These are phyloP conservation scores for Xylaria bambusicola DNA, from an alignment of 495 filamentous ascomycete species.

Conservation along the genomic window DNA sequence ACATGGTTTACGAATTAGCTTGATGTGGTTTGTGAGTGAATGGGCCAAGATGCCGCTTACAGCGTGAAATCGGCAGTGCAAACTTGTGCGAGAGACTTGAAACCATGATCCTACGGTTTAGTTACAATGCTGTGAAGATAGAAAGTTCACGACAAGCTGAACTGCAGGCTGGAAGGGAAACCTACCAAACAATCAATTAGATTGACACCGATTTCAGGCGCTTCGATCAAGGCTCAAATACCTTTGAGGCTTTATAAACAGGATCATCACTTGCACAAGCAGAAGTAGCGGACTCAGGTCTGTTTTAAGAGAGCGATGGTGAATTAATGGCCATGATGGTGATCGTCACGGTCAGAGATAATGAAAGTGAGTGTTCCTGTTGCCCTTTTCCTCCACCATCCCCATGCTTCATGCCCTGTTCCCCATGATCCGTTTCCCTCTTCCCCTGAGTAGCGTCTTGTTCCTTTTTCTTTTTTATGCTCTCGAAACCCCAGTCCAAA, in stretches of 20 bases:
- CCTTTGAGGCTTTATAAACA: background rate
- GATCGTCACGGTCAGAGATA: slow-evolving; percentile 21
- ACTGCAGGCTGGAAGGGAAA: too few relatives aligned
- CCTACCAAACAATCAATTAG: background rate
- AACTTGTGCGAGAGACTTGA: too few relatives aligned
- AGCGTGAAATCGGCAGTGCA: too few relatives aligned
- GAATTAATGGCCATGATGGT: slow-evolving; percentile 19
- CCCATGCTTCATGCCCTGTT: background rate
- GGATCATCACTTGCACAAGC: slow-evolving; percentile 7
- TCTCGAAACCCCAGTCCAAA: slow-evolving; percentile 3
- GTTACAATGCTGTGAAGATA: background rate
- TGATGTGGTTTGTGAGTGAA: background rate
- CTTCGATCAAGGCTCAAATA: background rate
- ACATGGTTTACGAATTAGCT: background rate
- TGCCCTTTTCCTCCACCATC: background rate
- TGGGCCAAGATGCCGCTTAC: too few relatives aligned
- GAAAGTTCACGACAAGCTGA: background rate
- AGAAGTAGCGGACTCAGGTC: background rate
- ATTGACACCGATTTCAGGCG: background rate
- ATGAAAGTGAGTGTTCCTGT: slow-evolving; percentile 13
- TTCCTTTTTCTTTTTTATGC: slow-evolving; percentile 2
- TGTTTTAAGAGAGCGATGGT: slow-evolving; percentile 17
- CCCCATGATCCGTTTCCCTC: background rate
- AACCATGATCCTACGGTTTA: background rate
- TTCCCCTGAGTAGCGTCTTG: background rate